Conservation (phyloP, 495 filamentous ascomycete species). For the Neurospora africana region DNA sequence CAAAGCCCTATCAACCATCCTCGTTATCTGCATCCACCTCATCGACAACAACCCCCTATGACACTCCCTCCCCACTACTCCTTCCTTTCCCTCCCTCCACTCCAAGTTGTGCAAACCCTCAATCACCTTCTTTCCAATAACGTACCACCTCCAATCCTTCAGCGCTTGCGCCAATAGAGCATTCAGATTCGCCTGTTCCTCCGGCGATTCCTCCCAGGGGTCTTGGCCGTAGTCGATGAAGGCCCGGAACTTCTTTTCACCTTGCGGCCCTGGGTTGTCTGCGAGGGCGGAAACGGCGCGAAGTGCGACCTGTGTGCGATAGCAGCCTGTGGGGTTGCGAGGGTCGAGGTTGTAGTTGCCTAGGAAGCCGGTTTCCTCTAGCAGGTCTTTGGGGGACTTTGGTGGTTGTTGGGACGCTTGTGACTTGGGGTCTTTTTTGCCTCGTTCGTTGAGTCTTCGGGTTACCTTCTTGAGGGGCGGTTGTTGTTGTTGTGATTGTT, state of each 20-base stretch:
- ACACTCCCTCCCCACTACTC: background rate
- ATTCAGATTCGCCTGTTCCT: background rate
- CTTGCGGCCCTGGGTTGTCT: background rate
- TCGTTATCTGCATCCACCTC: background rate
- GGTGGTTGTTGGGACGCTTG: background rate
- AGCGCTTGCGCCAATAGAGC: background rate
- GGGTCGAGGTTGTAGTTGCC: conserved; percentile 57
- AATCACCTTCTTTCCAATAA: background rate
- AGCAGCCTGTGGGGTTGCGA: conserved; percentile 44
- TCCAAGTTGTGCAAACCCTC: background rate
- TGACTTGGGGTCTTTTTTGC: background rate
- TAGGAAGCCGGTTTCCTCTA: conserved; percentile 51
- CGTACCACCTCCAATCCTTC: conserved; percentile 7
- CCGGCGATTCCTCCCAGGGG: background rate
- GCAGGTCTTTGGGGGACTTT: conserved; percentile 25
- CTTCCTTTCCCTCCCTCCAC: background rate
- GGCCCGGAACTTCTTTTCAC: background rate
- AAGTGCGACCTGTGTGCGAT: conserved; percentile 63
- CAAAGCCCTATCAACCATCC: background rate
- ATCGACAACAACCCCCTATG: background rate
- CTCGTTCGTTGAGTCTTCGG: background rate
- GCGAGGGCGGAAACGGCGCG: conserved; percentile 11
- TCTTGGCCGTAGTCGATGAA: background rate
- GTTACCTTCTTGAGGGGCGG: background rate
- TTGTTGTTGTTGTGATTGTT: background rate